Evolutionary conservation across 2,329 filamentous ascomycete genomes (phyloP).

Genomic region (Exutisphaerella laricina): DNA sequence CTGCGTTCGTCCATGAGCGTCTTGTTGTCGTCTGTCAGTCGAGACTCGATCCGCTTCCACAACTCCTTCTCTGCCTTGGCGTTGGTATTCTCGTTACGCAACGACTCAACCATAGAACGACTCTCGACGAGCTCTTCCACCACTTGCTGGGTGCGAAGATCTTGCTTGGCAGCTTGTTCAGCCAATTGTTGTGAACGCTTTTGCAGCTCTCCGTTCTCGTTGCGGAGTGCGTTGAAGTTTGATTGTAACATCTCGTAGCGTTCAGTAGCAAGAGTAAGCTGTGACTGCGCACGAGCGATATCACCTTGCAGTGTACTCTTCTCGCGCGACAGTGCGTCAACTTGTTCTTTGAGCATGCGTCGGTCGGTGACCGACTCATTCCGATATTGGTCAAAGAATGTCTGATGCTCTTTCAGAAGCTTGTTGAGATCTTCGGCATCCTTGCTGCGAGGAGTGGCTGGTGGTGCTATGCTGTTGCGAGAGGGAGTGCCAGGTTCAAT

Average conservation of each 20-base stretch:
- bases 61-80: slow-evolving; percentile 91
- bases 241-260: slow-evolving; percentile 84
- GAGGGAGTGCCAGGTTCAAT: slow-evolving; percentile 46
- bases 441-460: slow-evolving; percentile 47
- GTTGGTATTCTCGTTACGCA: slow-evolving; percentile 86
- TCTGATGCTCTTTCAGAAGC: slow-evolving; percentile 79
- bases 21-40: slow-evolving; percentile 84
- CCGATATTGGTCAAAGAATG: slow-evolving; percentile 82
- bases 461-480: slow-evolving; percentile 35
- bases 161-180: slow-evolving; percentile 82
- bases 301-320: slow-evolving; percentile 79
- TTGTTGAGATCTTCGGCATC: slow-evolving; percentile 67
- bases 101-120: slow-evolving; percentile 72
- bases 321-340: slow-evolving; percentile 73
- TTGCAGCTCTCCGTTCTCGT: slow-evolving; percentile 79
- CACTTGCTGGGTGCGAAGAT: slow-evolving; percentile 82
- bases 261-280: slow-evolving; percentile 74
- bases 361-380: slow-evolving; percentile 79
- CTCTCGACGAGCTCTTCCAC: slow-evolving; percentile 89
- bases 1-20: slow-evolving; percentile 75
- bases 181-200: slow-evolving; percentile 72
- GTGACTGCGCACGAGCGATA: slow-evolving; percentile 71
- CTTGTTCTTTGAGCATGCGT: slow-evolving; percentile 75
- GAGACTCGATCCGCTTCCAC: slow-evolving; percentile 88
- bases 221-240: slow-evolving; percentile 78